Evolutionary conservation across 306 rosid species (phyloP).

Genomic region (Oxytropis ochrocephala): DNA sequence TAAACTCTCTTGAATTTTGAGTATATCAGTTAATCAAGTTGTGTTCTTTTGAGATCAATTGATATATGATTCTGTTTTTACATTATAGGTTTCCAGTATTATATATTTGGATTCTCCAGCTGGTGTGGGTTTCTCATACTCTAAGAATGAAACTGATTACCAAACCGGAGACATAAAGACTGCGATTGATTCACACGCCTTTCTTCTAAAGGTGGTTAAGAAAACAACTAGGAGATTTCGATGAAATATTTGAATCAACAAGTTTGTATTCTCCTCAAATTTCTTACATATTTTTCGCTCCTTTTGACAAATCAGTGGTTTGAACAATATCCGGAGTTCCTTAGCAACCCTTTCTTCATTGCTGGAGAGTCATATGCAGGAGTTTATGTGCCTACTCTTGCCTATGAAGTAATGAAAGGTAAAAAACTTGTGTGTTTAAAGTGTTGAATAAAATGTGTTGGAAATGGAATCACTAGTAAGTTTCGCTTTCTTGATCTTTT

Average conservation of each 20-base stretch:
- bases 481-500: conserved; percentile 11
- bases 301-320: conserved; percentile 62
- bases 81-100: conserved; percentile 69
- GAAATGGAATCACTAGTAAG: conserved; percentile 18
- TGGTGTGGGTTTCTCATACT: conserved; percentile 91
- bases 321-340: conserved; percentile 66
- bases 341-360: conserved; percentile 61
- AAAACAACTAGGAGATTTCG: neutral
- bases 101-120: conserved; percentile 95
- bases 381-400: conserved; percentile 87
- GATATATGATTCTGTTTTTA: conserved; percentile 15
- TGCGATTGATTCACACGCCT: conserved; percentile 67
- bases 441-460: neutral
- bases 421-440: conserved; percentile 10
- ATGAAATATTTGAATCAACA: neutral
- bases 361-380: conserved; percentile 96
- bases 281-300: conserved; percentile 11
- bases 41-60: neutral
- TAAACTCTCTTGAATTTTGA: neutral
- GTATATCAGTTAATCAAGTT: neutral
- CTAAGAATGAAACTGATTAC: conserved; percentile 59
- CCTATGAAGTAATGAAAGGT: conserved; percentile 71
- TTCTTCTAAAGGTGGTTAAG: conserved; percentile 72
- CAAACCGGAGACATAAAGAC: conserved; percentile 72
- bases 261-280: conserved; percentile 2